Percentiles rank a stretch among this genome's conserved stretches.
Evolutionary conservation across 2,329 filamentous ascomycete genomes (phyloP).

Genomic region (Phialophora expanda): DNA sequence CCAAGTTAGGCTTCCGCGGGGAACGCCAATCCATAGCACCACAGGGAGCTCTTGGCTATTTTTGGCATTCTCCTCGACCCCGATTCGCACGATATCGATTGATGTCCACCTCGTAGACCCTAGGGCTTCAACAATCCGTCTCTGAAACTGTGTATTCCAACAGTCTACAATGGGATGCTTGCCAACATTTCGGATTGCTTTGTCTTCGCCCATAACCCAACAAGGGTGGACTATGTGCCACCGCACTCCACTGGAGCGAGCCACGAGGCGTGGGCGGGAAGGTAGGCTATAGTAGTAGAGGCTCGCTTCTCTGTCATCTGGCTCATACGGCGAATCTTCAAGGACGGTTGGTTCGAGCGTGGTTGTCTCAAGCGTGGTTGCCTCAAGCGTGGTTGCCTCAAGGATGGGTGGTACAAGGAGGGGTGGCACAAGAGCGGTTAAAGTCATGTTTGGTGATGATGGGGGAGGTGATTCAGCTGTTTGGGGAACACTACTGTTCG

Average conservation of each 20-base stretch:
- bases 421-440: not conserved
- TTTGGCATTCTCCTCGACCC: not conserved
- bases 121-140: conserved; percentile 12
- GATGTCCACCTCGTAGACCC: conserved; percentile 7
- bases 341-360: too few species aligned
- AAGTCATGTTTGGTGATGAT: too few species aligned
- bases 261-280: conserved; percentile 14
- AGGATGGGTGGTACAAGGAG: not conserved
- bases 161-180: conserved; percentile 14
- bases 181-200: conserved; percentile 7
- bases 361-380: not conserved
- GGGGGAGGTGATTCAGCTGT: too few species aligned
- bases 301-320: not conserved
- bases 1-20: conserved; percentile 1
- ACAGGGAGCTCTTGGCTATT: conserved; percentile 1
- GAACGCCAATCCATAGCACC: conserved; percentile 17
- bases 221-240: not conserved
- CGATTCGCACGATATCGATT: conserved; percentile 18
- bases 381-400: not conserved
- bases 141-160: conserved; percentile 9
- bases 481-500: too few species aligned
- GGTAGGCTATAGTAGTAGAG: conserved; percentile 11
- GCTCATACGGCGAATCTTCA: conserved; percentile 3
- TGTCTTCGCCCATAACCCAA: not conserved
- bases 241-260: conserved; percentile 14